These are phyloP conservation scores for Mrakia gelida DNA, from an alignment of 768 basidiomycete species.

Conservation along the genomic window DNA sequence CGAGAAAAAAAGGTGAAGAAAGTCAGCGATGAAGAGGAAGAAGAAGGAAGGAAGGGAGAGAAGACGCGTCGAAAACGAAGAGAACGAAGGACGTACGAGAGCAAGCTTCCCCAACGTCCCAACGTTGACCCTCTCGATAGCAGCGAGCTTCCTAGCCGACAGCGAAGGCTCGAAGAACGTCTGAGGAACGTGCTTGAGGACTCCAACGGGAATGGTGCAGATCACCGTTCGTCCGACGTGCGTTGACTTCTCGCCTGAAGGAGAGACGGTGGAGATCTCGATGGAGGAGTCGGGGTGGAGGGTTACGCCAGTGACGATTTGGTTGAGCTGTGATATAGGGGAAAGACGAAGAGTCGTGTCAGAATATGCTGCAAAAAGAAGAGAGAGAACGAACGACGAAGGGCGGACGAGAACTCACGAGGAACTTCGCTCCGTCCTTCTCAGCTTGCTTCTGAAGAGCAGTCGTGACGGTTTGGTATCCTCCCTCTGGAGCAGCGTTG, in stretches of 20 bases:
- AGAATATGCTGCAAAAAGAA: not conserved
- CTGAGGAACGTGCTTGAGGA: slow-evolving; percentile 35
- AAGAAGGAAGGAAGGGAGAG: not conserved
- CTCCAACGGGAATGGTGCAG: slow-evolving; percentile 37
- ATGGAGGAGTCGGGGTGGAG: slow-evolving; percentile 5
- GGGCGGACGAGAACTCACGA: not conserved
- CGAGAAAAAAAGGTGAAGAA: too few relatives aligned
- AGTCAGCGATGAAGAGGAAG: not conserved
- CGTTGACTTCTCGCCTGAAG: slow-evolving; percentile 3
- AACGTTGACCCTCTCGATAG: slow-evolving; percentile 34
- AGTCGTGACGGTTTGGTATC: slow-evolving; percentile 23
- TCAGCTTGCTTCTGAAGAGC: slow-evolving; percentile 24
- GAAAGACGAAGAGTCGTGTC: not conserved
- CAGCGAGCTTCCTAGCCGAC: slow-evolving; percentile 27
- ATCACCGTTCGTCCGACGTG: slow-evolving; percentile 29
- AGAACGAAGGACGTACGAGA: slow-evolving; percentile 16
- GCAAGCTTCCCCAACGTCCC: slow-evolving; percentile 41
- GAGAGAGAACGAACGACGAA: too few relatives aligned
- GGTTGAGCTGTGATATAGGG: not conserved
- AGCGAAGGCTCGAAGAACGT: slow-evolving; percentile 38
- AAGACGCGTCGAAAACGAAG: not conserved
- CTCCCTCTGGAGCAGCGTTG: slow-evolving; percentile 29
- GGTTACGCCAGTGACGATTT: slow-evolving; percentile 10
- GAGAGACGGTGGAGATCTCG: slow-evolving; percentile 3
- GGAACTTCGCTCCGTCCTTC: slow-evolving; percentile 12